phyloP scores from a whole-genome alignment of 2,329 filamentous ascomycete genomes.

The Microcyclospora pomicola region DNA sequence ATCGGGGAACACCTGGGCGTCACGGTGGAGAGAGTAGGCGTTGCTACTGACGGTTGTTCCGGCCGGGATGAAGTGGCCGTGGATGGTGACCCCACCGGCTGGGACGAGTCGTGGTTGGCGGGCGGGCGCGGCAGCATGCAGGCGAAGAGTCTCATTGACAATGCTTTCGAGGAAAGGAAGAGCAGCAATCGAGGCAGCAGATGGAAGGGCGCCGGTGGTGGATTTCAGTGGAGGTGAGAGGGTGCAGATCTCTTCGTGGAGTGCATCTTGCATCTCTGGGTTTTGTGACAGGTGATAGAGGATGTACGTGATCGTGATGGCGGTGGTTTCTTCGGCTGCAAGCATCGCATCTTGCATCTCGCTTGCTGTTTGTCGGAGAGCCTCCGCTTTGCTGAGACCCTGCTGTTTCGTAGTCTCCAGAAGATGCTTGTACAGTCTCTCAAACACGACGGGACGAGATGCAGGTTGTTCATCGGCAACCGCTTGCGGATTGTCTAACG shows the following conservation, averaged over 20 bases:
- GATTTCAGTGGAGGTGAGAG: slow-evolving; percentile 1
- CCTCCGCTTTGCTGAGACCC: too few relatives aligned
- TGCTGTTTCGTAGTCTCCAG: too few relatives aligned
- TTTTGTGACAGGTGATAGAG: slow-evolving; percentile 33
- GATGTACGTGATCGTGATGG: slow-evolving; percentile 48
- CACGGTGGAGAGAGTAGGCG: slow-evolving; percentile 26
- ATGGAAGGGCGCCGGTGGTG: neutral
- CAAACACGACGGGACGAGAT: too few relatives aligned
- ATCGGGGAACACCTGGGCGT: slow-evolving; percentile 12
- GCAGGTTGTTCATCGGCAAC: too few relatives aligned
- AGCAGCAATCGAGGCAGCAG: slow-evolving; percentile 8
- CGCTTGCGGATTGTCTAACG: too few relatives aligned
- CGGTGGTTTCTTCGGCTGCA: slow-evolving; percentile 62
- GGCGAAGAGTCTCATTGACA: slow-evolving; percentile 26
- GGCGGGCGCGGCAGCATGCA: slow-evolving; percentile 24
- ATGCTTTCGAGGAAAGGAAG: slow-evolving; percentile 23
- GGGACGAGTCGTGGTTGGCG: slow-evolving; percentile 25
- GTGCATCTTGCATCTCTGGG: slow-evolving; percentile 5
- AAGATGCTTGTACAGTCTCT: too few relatives aligned
- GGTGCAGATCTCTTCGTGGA: slow-evolving; percentile 9
- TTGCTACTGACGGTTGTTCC: slow-evolving; percentile 26
- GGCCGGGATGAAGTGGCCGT: slow-evolving; percentile 23
- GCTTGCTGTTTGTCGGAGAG: too few relatives aligned
- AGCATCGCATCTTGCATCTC: slow-evolving; percentile 29
- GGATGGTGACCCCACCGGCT: slow-evolving; percentile 19